phyloP scores from a whole-genome alignment of 192 early-diverging fungal species.

The Backusella tuberculispora region DNA sequence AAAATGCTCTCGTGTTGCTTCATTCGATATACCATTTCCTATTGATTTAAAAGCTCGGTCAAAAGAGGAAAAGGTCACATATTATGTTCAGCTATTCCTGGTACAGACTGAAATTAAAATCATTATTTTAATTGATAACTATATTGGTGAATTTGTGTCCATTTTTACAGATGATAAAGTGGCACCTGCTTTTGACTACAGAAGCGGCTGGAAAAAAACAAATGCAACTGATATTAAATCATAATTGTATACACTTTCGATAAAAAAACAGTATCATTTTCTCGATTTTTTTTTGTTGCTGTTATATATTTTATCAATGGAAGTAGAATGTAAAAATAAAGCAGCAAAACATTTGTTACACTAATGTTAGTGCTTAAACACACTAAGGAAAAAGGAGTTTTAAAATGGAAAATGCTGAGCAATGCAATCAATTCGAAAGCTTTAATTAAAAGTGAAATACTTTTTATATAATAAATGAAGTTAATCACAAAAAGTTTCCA shows the following conservation, averaged over 20 bases:
- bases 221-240: not conserved
- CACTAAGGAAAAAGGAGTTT: not conserved
- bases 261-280: no score
- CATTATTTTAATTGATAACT: constrained; percentile 7
- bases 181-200: not conserved
- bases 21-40: not conserved
- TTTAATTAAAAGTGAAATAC: no score
- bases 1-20: not conserved
- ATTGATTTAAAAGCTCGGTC: not conserved
- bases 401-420: constrained; percentile 4
- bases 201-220: not conserved
- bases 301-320: no score
- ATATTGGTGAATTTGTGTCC: constrained; percentile 7
- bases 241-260: not conserved
- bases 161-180: not conserved
- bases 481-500: no score
- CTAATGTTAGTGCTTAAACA: not conserved
- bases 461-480: no score
- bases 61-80: not conserved
- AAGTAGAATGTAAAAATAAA: no score
- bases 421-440: no score
- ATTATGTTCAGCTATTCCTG: not conserved
- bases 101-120: constrained; percentile 6
- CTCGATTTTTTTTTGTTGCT: no score
- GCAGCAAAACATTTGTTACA: not conserved